Evolutionary conservation across 2,329 filamentous ascomycete species (phyloP), one percentile per base, ranked within the genome.

Genomic region (Alternaria angustiovoidea): DNA sequence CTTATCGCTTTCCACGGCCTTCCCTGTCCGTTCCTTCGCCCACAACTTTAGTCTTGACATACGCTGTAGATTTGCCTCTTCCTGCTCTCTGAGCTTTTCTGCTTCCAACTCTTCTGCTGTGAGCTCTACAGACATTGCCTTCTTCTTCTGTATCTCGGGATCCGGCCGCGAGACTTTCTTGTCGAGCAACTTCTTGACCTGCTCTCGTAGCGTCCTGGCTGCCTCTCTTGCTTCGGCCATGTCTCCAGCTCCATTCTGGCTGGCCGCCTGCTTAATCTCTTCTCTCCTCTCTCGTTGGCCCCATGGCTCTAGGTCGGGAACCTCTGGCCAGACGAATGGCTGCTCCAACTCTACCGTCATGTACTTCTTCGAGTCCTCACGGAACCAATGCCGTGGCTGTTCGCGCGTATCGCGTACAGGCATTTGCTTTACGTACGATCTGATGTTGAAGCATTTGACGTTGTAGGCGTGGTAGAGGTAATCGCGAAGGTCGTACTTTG

Each of bases 401-500:
- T 75, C 77, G 77, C 69, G 79, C 62, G 83, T 81, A 66, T 87
- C 86, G 58, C 85, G 86, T 36, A 90, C 78, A 47, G 86, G 87
- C 76, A 88, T 85, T 80, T 90, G 87, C 71, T 91, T 89, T 74
- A 98, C 87, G 75, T 88, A 94, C 54, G 91, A 93, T 63, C 94
- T 91, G 63, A 98, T 88, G 67, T 84, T 76, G 67, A 70, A 84
- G 53, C 87, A 82, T 65, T 89, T 86, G 63, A 98, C 89, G 62
- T 86, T 85, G 84, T 99, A 99, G 43, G 87, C 87, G 79, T 96
- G 89, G 82, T 88, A 91, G 63, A 99, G 89, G 83, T 98, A 99
- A 83, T 97, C 94, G 79, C 93, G 92, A 42, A 99, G 83, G 79
- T 99, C 95, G 80, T 98, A 90, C 82, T 99, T 99, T 85, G 93